Base-by-base conservation (phyloP, 768 basidiomycete genomes). In the Dioszegia crocea region DNA sequence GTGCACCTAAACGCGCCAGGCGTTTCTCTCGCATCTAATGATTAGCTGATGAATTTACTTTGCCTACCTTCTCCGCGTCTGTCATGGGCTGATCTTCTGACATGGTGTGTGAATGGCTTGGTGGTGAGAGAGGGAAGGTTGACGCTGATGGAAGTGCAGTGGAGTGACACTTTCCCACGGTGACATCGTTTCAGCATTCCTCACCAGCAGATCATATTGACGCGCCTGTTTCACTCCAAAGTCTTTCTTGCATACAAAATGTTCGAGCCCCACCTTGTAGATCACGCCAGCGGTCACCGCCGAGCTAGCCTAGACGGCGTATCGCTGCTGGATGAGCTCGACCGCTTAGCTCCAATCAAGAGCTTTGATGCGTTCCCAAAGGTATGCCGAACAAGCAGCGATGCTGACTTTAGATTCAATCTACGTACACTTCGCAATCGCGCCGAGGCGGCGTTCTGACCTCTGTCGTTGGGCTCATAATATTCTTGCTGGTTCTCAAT, bases 1-100 rank as follows among this genome's bases (percentile, higher is more conserved):
- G 30, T 73, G 66, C 41, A 70, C 88, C 87, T 8, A 97, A 82
- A 75, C 88, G 90, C 30, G 89, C 91, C 52, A 98, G 82, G 56
- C 93, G 85, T 78, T 94, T 94, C 26, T 59, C 39, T 19, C 57
- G 54, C 38, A 63, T 63, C 61, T 63, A 36, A 33, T 12, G 12
- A 44, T 46, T 2, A 59, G 46, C 43, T 26, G 1, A 4, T 39
- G 79, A 64, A 91, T 96, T 94, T 92, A 94, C 51, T n/a, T 3
- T 41, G 47, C 63, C 50, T 52, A 68, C 71, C 65, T 73, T 73
- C 27, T 74, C 72, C 40, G 72, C 72, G 55, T 69, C 68, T 11
- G 50, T 59, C 33, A 67, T 57, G 9, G 47, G 59, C 4, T 24
- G 44, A 29, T 67, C 45, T 10, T 64, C 62, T 16, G 65, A 45